Conservation (phyloP, 202 grass and related monocot genomes). For the Musa balbisiana region DNA sequence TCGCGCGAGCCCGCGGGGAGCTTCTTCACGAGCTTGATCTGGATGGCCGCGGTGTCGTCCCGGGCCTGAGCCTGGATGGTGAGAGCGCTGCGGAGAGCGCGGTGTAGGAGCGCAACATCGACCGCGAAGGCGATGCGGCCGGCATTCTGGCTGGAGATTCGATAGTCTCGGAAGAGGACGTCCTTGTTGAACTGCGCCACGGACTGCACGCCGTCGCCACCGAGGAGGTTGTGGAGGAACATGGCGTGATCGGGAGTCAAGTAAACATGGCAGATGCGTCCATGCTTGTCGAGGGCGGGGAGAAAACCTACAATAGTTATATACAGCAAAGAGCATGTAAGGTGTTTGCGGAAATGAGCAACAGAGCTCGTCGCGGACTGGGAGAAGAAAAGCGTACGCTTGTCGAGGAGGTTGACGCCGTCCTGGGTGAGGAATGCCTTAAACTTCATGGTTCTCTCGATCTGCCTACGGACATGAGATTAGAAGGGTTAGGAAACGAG, state of each 20-base stretch:
- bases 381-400: constrained; percentile 34
- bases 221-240: constrained; percentile 83
- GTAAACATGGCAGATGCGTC: constrained; percentile 71
- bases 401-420: constrained; percentile 83
- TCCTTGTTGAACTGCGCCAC: constrained; percentile 82
- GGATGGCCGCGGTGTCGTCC: constrained; percentile 43
- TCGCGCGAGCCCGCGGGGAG: constrained; percentile 48
- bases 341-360: constrained; percentile 46
- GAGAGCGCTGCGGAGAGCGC: constrained; percentile 72
- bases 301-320: constrained; percentile 45
- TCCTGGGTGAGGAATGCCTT: constrained; percentile 85
- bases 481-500: background rate
- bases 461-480: background rate
- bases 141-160: constrained; percentile 60
- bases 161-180: constrained; percentile 86
- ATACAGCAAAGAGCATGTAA: constrained; percentile 12
- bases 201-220: constrained; percentile 73
- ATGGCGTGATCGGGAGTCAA: constrained; percentile 72
- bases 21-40: constrained; percentile 92
- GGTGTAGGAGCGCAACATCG: constrained; percentile 70
- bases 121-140: constrained; percentile 62
- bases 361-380: background rate
- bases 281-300: constrained; percentile 74
- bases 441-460: constrained; percentile 50
- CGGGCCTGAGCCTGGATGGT: constrained; percentile 66